A percentile compares a stretch with the other conserved stretches of the same genome.
phyloP scores from a whole-genome alignment of 192 early-diverging fungal genomes.

The Backusella liffmaniae region DNA sequence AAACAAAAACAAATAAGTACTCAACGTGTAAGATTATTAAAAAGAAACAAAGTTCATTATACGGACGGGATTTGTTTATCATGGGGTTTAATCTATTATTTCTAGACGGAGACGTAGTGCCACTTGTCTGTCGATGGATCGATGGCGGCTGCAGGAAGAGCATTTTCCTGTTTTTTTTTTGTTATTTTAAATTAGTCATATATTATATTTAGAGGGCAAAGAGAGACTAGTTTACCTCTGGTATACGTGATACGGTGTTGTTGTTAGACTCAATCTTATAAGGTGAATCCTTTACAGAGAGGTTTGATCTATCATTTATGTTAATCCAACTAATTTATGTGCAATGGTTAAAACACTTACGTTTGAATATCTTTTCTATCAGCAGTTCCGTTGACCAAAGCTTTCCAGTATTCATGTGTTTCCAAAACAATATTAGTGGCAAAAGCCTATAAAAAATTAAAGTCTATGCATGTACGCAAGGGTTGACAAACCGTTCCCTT shows the following conservation, averaged over 20 bases:
- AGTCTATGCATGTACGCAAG: too few relatives aligned
- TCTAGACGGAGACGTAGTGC: constrained; percentile 74
- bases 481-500: not conserved
- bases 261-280: constrained; percentile 56
- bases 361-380: constrained; percentile 10
- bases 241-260: not conserved
- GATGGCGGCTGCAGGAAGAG: constrained; percentile 55
- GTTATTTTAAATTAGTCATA: not conserved
- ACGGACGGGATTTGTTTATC: not conserved
- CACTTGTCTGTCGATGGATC: constrained; percentile 89
- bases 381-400: constrained; percentile 55
- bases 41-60: not conserved
- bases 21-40: too few relatives aligned
- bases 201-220: not conserved
- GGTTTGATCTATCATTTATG: constrained; percentile 50
- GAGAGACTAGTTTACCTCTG: not conserved
- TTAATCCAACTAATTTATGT: constrained; percentile 11
- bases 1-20: too few relatives aligned
- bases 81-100: not conserved
- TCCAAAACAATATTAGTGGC: constrained; percentile 85
- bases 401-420: constrained; percentile 91
- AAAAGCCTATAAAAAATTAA: constrained; percentile 57
- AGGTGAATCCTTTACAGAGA: constrained; percentile 65
- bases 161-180: constrained; percentile 20
- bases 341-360: constrained; percentile 14